Percentiles rank a stretch among this genome's conserved stretches.
These are phyloP conservation scores for Pseudotsuga menziesii DNA, from an alignment of 75 land plant genomes.

Conservation along the genomic window DNA sequence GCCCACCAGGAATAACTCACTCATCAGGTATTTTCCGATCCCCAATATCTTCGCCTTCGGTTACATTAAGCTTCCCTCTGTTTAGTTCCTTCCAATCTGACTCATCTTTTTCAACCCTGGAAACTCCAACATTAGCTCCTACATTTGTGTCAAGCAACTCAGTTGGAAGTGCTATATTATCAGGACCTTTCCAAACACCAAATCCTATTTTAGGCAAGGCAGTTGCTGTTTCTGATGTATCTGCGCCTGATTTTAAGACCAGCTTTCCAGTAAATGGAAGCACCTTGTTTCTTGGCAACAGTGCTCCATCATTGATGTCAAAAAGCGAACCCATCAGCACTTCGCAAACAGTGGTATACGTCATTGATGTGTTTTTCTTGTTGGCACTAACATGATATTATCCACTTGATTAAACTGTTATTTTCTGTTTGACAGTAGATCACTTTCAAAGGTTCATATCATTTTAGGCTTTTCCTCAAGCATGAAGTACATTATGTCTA, in stretches of 20 bases:
- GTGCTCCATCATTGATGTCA: constrained; percentile 29
- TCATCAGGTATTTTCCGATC: constrained; percentile 58
- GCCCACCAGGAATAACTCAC: constrained; percentile 59
- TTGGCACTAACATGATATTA: not conserved
- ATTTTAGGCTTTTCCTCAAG: too few relatives aligned
- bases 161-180: too few relatives aligned
- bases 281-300: constrained; percentile 31
- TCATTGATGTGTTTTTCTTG: not conserved
- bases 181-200: too few relatives aligned
- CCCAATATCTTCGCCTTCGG: not conserved
- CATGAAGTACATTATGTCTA: too few relatives aligned
- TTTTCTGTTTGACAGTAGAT: too few relatives aligned
- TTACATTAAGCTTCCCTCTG: constrained; percentile 18
- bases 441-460: too few relatives aligned
- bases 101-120: constrained; percentile 15
- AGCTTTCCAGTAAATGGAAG: constrained; percentile 15
- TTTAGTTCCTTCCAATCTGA: constrained; percentile 46
- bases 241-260: not conserved
- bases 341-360: constrained; percentile 40
- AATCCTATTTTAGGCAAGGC: not conserved
- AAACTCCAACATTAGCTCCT: constrained; percentile 20
- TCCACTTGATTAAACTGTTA: not conserved
- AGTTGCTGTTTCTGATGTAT: constrained; percentile 16
- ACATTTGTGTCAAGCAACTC: too few relatives aligned
- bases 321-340: constrained; percentile 34